Conservation (phyloP, 495 filamentous ascomycete species). For the Lentithecium fluviatile region DNA sequence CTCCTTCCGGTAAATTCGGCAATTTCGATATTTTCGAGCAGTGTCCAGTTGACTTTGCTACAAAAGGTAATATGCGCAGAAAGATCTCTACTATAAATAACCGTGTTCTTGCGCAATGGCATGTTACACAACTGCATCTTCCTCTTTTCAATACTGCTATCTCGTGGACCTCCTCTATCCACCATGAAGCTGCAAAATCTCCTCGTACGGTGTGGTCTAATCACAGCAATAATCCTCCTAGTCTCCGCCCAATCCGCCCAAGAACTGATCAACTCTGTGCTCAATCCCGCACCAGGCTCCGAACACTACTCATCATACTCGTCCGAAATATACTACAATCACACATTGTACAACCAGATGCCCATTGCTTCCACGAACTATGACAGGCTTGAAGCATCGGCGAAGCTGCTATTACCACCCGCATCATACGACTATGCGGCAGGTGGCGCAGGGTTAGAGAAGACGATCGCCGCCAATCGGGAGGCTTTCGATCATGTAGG, state of each 20-base stretch:
- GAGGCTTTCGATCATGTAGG: conserved; percentile 7
- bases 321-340: conserved; percentile 12
- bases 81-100: too few species aligned
- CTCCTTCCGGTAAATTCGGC: conserved; percentile 1
- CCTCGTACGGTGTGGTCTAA: background rate
- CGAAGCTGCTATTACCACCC: background rate
- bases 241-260: conserved; percentile 4
- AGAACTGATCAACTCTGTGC: conserved; percentile 9
- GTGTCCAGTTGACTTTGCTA: background rate
- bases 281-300: conserved; percentile 4
- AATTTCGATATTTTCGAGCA: background rate
- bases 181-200: background rate
- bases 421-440: conserved; percentile 6
- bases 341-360: conserved; percentile 15
- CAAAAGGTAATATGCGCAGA: too few species aligned
- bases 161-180: too few species aligned
- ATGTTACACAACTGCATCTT: too few species aligned
- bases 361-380: conserved; percentile 17
- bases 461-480: background rate
- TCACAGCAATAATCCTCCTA: too few species aligned
- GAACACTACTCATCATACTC: conserved; percentile 17
- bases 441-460: conserved; percentile 3
- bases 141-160: background rate
- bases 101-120: too few species aligned
- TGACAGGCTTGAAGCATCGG: conserved; percentile 15